phyloP scores from a whole-genome alignment of 305 asterid genomes.

The Nicotiana rustica region DNA sequence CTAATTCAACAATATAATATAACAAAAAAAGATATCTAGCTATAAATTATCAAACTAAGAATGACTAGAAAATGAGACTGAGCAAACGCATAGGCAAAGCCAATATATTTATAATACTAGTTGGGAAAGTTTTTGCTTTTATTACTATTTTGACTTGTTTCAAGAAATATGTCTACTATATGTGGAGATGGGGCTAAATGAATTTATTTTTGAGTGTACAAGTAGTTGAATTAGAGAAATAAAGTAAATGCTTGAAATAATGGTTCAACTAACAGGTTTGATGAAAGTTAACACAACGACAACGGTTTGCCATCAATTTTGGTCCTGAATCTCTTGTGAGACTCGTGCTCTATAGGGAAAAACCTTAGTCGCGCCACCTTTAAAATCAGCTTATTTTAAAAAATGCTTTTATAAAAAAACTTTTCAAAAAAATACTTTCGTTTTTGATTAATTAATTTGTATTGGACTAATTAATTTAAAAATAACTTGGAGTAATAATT shows the following conservation, averaged over 20 bases:
- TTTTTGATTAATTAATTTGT: too few species aligned
- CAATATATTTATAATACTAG: conserved; percentile 9
- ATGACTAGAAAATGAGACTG: background rate
- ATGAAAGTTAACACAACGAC: background rate
- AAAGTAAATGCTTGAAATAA: conserved; percentile 6
- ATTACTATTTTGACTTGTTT: background rate
- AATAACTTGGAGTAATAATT: too few species aligned
- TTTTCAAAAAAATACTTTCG: too few species aligned
- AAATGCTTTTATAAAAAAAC: too few species aligned
- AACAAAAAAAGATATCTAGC: background rate
- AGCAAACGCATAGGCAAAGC: background rate
- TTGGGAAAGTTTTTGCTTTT: background rate
- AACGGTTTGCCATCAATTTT: background rate
- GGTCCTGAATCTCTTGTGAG: too few species aligned
- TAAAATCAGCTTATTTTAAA: too few species aligned
- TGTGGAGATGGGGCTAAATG: background rate
- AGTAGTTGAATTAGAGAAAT: conserved; percentile 18
- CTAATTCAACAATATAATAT: background rate
- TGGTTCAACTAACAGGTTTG: conserved; percentile 4
- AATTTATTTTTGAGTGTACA: background rate
- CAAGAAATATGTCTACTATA: background rate
- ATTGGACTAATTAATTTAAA: too few species aligned
- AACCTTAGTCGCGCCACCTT: too few species aligned
- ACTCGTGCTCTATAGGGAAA: too few species aligned
- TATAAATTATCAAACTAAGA: background rate